Conservation (phyloP, 495 filamentous ascomycete species). For the Penicillium angulare region DNA sequence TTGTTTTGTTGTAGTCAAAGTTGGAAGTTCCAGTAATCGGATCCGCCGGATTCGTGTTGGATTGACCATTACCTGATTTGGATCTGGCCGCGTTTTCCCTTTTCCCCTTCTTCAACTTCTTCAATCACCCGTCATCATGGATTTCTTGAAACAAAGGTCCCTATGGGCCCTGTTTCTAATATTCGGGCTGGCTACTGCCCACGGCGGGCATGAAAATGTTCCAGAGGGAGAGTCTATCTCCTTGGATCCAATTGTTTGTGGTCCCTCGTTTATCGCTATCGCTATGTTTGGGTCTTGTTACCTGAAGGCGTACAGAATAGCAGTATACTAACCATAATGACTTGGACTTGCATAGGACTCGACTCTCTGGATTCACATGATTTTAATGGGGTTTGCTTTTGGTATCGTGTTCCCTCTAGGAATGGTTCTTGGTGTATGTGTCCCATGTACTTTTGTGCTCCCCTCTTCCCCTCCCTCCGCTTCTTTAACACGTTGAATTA, state of each 20-base stretch:
- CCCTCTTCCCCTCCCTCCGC: not conserved
- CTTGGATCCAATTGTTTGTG: conserved; percentile 79
- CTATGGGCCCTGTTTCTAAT: conserved; percentile 31
- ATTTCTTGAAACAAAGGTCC: conserved; percentile 12
- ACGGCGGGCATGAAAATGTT: conserved; percentile 76
- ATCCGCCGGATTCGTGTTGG: conserved; percentile 24
- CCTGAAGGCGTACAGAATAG: too few species aligned
- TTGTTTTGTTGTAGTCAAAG: not conserved
- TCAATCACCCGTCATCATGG: conserved; percentile 17
- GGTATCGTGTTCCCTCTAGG: conserved; percentile 90
- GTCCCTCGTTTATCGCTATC: not conserved
- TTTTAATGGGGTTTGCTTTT: conserved; percentile 83
- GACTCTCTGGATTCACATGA: conserved; percentile 90
- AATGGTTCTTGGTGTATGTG: conserved; percentile 87
- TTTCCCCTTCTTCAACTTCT: conserved; percentile 7
- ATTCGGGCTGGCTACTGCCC: conserved; percentile 44
- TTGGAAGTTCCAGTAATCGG: conserved; percentile 14
- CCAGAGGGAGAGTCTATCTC: conserved; percentile 74
- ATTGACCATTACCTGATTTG: conserved; percentile 10
- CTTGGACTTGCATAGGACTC: conserved; percentile 73
- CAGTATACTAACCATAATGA: too few species aligned
- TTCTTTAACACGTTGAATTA: not conserved
- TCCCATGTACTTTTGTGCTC: not conserved
- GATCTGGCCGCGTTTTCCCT: conserved; percentile 9
- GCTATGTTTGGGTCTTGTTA: too few species aligned